Base-by-base conservation (phyloP, 345 rosid genomes). In the Eucalyptus marginata region DNA sequence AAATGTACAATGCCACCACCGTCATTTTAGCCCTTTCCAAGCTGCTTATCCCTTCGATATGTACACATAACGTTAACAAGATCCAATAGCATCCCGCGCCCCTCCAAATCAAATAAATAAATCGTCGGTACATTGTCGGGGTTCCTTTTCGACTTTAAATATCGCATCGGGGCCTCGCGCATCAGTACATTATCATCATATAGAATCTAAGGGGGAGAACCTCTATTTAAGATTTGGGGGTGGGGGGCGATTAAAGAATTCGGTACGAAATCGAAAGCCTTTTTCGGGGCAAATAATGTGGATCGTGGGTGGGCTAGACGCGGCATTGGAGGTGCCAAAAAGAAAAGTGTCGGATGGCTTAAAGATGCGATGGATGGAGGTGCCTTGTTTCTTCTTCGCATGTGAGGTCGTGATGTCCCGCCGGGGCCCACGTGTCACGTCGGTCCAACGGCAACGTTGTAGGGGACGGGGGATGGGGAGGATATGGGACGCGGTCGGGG, bases 61-160 rank as follows among this genome's bases (percentile, higher is more conserved):
- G 24, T 10, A 18, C 43, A 68, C 4, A 36, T 8, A 71, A 71
- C 81, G 0, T 33, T 18, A 33, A 36, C 25, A 5, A 36, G 1
- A 18, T 40, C 13, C 6, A 56, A 10, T 2, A 5, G 22, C 25
- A 36, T 71, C 27, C 1, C 14, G 25, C 1, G 27, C 13, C 22
- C 13, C 3, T 36, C 46, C 7, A 9, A 5, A 31, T 18, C 4
- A 1, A 33, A 17, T 71, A 31, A 31, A 18, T 15, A 18, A 71
- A 71, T 71, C 40, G 0, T 6, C 1, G 4, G 44, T 4, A 17
- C 24, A 5, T 8, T 0, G 1, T 2, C 27, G 40, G 13, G 62
- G 47, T 7, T 22, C 24, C 15, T 18, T 76, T 10, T 36, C 83
- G 4, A 76, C 47, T 76, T 76, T 76, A 36, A 13, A 10, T 40